phyloP scores from a whole-genome alignment of 805 yeast species.

The Citeromyces nyonsensis region DNA sequence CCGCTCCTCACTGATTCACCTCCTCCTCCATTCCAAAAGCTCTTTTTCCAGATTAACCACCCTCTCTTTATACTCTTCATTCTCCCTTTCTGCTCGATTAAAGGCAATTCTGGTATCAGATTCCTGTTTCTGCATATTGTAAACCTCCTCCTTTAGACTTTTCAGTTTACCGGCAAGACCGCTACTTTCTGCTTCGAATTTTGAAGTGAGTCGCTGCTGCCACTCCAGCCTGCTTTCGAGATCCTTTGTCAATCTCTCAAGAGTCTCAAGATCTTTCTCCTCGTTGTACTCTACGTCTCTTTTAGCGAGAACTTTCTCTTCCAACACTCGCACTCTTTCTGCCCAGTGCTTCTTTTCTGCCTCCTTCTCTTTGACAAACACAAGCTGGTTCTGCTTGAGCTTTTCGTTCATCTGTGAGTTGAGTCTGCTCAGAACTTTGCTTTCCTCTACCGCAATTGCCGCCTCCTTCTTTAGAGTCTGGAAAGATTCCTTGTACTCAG shows the following conservation, averaged over 20 bases:
- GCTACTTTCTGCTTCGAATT: slow-evolving; percentile 44
- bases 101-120: slow-evolving; percentile 24
- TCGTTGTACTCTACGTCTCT: slow-evolving; percentile 33
- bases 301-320: slow-evolving; percentile 28
- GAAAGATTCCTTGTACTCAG: slow-evolving; percentile 10
- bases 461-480: slow-evolving; percentile 32
- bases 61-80: slow-evolving; percentile 35
- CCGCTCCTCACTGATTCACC: no score
- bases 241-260: slow-evolving; percentile 40
- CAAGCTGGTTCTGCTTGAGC: slow-evolving; percentile 27
- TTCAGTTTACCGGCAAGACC: slow-evolving; percentile 33
- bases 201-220: slow-evolving; percentile 30
- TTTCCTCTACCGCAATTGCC: slow-evolving; percentile 48
- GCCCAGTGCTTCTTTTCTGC: slow-evolving; percentile 41
- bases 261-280: slow-evolving; percentile 27
- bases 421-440: slow-evolving; percentile 41
- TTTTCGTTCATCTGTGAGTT: slow-evolving; percentile 33
- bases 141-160: slow-evolving; percentile 27
- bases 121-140: slow-evolving; percentile 24
- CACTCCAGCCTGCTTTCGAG: slow-evolving; percentile 32
- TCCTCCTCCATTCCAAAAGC: slow-evolving; percentile 35
- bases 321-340: slow-evolving; percentile 34
- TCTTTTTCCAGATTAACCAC: slow-evolving; percentile 39
- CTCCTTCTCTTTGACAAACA: slow-evolving; percentile 34
- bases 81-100: slow-evolving; percentile 39